These are phyloP conservation scores for Triglochin maritima DNA, from an alignment of 106 monocot genomes.

Conservation along the genomic window DNA sequence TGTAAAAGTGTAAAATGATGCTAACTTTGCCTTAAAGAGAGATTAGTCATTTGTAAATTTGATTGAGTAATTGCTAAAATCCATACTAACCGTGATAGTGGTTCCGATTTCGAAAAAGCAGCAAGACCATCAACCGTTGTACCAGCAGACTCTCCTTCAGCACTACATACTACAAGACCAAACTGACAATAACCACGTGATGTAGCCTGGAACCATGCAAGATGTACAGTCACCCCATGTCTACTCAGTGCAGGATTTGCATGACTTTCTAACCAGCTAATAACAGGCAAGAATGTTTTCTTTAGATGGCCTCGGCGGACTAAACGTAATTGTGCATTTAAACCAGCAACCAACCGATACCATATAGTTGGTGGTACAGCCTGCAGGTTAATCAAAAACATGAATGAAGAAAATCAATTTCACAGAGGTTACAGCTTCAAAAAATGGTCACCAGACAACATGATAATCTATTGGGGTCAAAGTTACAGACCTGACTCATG, in stretches of 20 bases:
- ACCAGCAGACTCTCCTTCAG: conserved; percentile 23
- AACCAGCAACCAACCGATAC: conserved; percentile 92
- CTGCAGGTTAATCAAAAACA: conserved; percentile 22
- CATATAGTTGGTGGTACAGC: conserved; percentile 87
- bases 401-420: not conserved
- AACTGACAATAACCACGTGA: conserved; percentile 65
- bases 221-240: conserved; percentile 44
- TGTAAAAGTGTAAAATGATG: too few relatives aligned
- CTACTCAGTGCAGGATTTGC: conserved; percentile 52
- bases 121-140: conserved; percentile 22
- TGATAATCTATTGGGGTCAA: too few relatives aligned
- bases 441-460: too few relatives aligned
- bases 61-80: too few relatives aligned
- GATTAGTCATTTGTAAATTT: too few relatives aligned
- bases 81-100: conserved; percentile 26
- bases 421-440: not conserved
- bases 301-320: conserved; percentile 69
- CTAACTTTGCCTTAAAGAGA: too few relatives aligned
- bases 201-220: conserved; percentile 84
- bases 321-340: conserved; percentile 82
- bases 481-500: conserved; percentile 70
- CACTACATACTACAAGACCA: conserved; percentile 58
- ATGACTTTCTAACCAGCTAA: conserved; percentile 70
- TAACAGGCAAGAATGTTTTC: conserved; percentile 41
- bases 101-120: conserved; percentile 32